Evolutionary conservation across 805 yeast genomes (phyloP).

Genomic region (Candida insectorum): DNA sequence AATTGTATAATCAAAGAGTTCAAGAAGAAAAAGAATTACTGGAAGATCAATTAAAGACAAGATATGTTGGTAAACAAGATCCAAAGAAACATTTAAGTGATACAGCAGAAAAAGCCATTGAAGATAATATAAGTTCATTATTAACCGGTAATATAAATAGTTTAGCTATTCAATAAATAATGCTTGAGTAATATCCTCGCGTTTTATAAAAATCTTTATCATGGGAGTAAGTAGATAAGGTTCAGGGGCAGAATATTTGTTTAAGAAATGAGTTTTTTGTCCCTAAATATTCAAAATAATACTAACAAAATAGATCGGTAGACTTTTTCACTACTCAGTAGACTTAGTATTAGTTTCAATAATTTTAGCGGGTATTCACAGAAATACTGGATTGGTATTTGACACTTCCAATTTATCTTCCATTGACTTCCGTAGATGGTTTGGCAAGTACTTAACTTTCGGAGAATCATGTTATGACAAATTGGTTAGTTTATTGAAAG

Average conservation of each 20-base stretch:
- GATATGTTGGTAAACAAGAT: constrained; percentile 97
- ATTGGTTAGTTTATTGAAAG: constrained; percentile 42
- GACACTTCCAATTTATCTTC: constrained; percentile 50
- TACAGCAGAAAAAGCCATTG: constrained; percentile 81
- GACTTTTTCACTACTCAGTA: constrained; percentile 64
- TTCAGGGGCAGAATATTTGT: background rate
- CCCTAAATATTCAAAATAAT: background rate
- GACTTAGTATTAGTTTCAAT: constrained; percentile 80
- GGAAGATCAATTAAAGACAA: constrained; percentile 86
- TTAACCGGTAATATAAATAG: constrained; percentile 88
- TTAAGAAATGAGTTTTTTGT: background rate
- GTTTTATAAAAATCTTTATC: background rate
- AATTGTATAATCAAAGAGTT: constrained; percentile 83
- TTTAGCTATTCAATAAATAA: constrained; percentile 69
- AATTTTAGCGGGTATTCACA: constrained; percentile 79
- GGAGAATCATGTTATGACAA: constrained; percentile 61
- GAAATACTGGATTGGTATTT: constrained; percentile 72
- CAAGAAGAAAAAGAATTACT: constrained; percentile 86
- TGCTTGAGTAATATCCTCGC: constrained; percentile 1
- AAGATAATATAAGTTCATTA: constrained; percentile 84
- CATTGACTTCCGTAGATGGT: constrained; percentile 41
- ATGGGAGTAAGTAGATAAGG: constrained; percentile 10
- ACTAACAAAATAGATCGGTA: constrained; percentile 50
- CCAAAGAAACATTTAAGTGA: constrained; percentile 96
- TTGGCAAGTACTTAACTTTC: constrained; percentile 50